Evolutionary conservation across 768 basidiomycete species (phyloP).

Genomic region (Pleurotus pulmonarius): DNA sequence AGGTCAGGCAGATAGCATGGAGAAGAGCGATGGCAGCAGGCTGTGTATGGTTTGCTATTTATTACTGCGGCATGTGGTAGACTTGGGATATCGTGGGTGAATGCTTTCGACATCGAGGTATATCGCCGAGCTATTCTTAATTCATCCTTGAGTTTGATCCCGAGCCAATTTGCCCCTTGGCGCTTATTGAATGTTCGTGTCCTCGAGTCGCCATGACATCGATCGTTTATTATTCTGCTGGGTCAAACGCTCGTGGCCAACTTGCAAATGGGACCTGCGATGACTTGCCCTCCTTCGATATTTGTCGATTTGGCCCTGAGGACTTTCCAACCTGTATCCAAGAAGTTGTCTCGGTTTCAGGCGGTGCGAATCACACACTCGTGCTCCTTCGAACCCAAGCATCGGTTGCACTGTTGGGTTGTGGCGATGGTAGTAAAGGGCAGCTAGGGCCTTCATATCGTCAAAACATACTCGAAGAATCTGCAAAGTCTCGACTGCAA

Average conservation of each 20-base stretch:
- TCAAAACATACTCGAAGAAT: conserved; percentile 12
- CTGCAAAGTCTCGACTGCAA: conserved; percentile 36
- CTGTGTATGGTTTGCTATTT: conserved; percentile 1
- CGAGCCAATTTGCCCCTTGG: too few species aligned
- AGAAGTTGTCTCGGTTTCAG: conserved; percentile 50
- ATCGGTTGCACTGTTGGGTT: conserved; percentile 52
- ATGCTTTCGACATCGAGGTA: neutral
- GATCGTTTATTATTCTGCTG: conserved; percentile 13
- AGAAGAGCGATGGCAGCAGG: neutral
- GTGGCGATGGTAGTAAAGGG: conserved; percentile 66
- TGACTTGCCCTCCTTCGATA: conserved; percentile 39
- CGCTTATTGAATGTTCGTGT: too few species aligned
- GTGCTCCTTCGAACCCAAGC: conserved; percentile 45
- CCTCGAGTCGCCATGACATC: neutral
- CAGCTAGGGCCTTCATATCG: conserved; percentile 60
- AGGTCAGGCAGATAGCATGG: neutral
- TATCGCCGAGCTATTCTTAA: neutral
- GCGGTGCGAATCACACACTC: conserved; percentile 81
- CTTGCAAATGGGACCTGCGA: conserved; percentile 42
- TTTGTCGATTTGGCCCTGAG: conserved; percentile 32
- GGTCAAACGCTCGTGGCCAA: conserved; percentile 54
- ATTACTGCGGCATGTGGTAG: conserved; percentile 1
- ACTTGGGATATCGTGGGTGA: conserved; percentile 2
- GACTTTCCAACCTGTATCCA: neutral
- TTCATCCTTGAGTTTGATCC: too few species aligned